These are phyloP conservation scores for Acrodontium crateriforme DNA, from an alignment of 2,329 filamentous ascomycete genomes.

Conservation along the genomic window DNA sequence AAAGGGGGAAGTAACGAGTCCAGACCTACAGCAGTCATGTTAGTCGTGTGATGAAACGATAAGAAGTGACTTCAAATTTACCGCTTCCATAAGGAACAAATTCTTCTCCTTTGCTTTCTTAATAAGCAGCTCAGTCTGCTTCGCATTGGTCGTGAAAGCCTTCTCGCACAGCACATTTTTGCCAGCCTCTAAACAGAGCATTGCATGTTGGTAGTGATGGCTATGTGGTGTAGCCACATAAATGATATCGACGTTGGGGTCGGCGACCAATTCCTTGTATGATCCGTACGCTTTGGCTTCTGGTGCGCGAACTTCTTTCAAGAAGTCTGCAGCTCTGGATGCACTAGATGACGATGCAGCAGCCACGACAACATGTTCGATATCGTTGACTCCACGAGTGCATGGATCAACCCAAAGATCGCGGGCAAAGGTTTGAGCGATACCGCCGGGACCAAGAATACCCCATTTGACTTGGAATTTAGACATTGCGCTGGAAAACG, in stretches of 20 bases:
- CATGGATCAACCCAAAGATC: conserved; percentile 65
- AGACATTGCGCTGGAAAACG: conserved; percentile 14
- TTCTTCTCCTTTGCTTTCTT: conserved; percentile 59
- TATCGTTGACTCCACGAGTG: conserved; percentile 53
- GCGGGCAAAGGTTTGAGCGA: conserved; percentile 46
- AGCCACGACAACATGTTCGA: conserved; percentile 64
- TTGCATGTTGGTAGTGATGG: conserved; percentile 83
- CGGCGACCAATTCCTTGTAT: conserved; percentile 67
- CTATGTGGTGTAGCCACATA: conserved; percentile 86
- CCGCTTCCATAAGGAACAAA: conserved; percentile 57
- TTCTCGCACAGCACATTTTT: conserved; percentile 90
- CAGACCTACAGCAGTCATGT: conserved; percentile 41
- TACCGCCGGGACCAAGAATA: conserved; percentile 36
- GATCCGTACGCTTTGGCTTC: conserved; percentile 61
- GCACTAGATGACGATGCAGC: conserved; percentile 66
- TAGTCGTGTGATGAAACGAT: conserved; percentile 1
- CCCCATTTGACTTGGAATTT: conserved; percentile 25
- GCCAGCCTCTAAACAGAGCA: conserved; percentile 68
- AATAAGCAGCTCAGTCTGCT: conserved; percentile 59
- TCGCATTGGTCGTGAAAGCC: conserved; percentile 71
- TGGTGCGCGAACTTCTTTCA: conserved; percentile 56
- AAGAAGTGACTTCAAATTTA: conserved; percentile 6
- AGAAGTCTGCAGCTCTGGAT: conserved; percentile 56
- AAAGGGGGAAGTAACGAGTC: conserved; percentile 80
- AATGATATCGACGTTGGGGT: conserved; percentile 68